Percentiles rank a stretch among this genome's conserved stretches.
These are phyloP conservation scores for Talaromyces sp. DNA, from an alignment of 2,329 filamentous ascomycete species.

Conservation along the genomic window DNA sequence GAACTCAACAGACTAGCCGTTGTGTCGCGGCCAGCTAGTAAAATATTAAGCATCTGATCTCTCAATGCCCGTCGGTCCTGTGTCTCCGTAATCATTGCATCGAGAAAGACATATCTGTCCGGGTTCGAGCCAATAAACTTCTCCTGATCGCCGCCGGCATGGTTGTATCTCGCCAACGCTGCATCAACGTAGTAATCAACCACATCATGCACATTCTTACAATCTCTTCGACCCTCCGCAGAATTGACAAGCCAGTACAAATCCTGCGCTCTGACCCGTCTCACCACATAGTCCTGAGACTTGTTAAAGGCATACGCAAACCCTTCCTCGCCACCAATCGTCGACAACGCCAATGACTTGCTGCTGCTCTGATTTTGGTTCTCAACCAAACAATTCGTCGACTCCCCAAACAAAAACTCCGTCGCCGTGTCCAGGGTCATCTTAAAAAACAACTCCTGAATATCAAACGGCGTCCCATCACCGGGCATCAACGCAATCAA, in stretches of 20 bases:
- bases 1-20: conserved; percentile 51
- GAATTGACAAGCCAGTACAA: conserved; percentile 11
- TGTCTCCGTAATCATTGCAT: conserved; percentile 49
- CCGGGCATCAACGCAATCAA: conserved; percentile 66
- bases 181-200: conserved; percentile 64
- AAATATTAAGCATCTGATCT: conserved; percentile 52
- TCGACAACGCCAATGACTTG: neutral
- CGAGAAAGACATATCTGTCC: conserved; percentile 49
- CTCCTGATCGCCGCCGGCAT: neutral
- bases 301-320: conserved; percentile 18
- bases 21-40: conserved; percentile 56
- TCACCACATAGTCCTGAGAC: conserved; percentile 2
- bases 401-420: conserved; percentile 65
- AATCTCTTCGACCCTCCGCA: neutral
- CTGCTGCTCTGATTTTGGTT: neutral
- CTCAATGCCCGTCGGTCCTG: conserved; percentile 50
- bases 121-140: conserved; percentile 22
- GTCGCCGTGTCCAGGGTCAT: conserved; percentile 67
- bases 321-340: conserved; percentile 9
- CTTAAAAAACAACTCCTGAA: conserved; percentile 63
- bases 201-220: conserved; percentile 12
- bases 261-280: neutral
- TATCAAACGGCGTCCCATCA: conserved; percentile 57
- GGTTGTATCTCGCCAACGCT: conserved; percentile 51
- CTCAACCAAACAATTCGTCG: conserved; percentile 42